A percentile compares a stretch with the other conserved stretches of the same genome.
Conservation (phyloP, 2,329 filamentous ascomycete species). For the Colletotrichum tropicicola region DNA sequence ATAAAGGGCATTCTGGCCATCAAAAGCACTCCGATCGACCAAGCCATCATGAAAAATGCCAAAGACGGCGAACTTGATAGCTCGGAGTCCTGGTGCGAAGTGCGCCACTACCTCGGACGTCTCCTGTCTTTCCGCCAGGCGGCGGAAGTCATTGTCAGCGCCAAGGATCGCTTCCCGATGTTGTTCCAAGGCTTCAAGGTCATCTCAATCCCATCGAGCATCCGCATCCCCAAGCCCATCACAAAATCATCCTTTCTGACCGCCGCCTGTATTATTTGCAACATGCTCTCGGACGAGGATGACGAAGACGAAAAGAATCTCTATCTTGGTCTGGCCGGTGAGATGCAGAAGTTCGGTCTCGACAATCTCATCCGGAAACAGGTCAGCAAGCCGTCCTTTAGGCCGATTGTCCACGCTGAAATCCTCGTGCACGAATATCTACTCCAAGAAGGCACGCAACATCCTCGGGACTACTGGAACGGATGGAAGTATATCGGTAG, state of each 20-base stretch:
- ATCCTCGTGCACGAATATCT: constrained; percentile 39
- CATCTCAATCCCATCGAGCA: constrained; percentile 37
- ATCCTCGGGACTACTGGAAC: constrained; percentile 38
- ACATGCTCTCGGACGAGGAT: constrained; percentile 30
- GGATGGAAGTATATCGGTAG: constrained; percentile 47
- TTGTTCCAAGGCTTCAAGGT: constrained; percentile 43
- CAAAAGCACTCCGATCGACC: not conserved
- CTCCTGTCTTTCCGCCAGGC: constrained; percentile 35
- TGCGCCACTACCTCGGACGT: constrained; percentile 38
- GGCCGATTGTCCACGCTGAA: constrained; percentile 46
- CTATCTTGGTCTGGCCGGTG: constrained; percentile 12
- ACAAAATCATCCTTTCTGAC: constrained; percentile 22
- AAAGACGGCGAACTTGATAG: constrained; percentile 21
- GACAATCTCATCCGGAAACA: constrained; percentile 34
- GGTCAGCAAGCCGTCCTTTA: constrained; percentile 29
- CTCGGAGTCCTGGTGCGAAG: constrained; percentile 38
- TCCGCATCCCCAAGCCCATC: constrained; percentile 28
- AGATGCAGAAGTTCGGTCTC: constrained; percentile 35
- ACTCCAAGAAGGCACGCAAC: not conserved
- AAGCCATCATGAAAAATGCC: not conserved
- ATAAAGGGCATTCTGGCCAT: not conserved
- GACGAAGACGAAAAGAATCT: constrained; percentile 17
- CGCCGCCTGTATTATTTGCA: constrained; percentile 34
- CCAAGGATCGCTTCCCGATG: constrained; percentile 35
- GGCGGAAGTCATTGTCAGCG: constrained; percentile 31